Evolutionary conservation across 148 eudicot species (phyloP), one percentile per base, ranked within the genome.

Genomic region (Selenicereus undatus): DNA sequence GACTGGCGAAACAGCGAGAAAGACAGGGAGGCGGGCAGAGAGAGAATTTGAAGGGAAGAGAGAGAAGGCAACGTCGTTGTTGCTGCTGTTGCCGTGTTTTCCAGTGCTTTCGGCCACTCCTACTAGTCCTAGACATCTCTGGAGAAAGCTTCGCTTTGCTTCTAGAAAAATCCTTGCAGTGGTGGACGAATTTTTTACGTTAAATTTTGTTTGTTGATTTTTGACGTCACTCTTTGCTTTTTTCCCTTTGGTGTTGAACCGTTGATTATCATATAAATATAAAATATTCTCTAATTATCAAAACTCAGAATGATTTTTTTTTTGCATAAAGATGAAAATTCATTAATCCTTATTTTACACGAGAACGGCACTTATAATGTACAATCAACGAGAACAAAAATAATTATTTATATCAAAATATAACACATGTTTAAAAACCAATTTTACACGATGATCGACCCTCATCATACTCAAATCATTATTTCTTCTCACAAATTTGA

Each of bases 121-220:
- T 27, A 12, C 35, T 66, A 18, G 62, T 56, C 62, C 68, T 64
- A 64, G 68, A 64, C 68, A 24, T 64, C 29, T 64, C 48, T 58
- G 62, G 45, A 32, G 39, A 52, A 52, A 43, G 13, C 16, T 27
- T 43, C 29, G 62, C 11, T 27, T 43, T 50, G 62, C 11, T 78
- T 78, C 81, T 69, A 69, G 81, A 78, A 78, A 78, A 39, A 78
- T 78, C 81, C 16, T 56, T 16, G 62, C 62, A 56, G 18, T n/a
- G 62, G 62, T 56, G 16, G 18, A 0, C 4, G 21, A 18, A 39
- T 39, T 39, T 56, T 18, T 56, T 18, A 20, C 62, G 21, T 56
- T 56, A 48, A 48, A 4, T 56, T 56, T 16, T 56, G 5, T 39
- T 39, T 39, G 8, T 39, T 39, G 0, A 39, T 39, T 39, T 56